phyloP scores from a whole-genome alignment of 768 basidiomycete genomes.

The Auriscalpium orientale region DNA sequence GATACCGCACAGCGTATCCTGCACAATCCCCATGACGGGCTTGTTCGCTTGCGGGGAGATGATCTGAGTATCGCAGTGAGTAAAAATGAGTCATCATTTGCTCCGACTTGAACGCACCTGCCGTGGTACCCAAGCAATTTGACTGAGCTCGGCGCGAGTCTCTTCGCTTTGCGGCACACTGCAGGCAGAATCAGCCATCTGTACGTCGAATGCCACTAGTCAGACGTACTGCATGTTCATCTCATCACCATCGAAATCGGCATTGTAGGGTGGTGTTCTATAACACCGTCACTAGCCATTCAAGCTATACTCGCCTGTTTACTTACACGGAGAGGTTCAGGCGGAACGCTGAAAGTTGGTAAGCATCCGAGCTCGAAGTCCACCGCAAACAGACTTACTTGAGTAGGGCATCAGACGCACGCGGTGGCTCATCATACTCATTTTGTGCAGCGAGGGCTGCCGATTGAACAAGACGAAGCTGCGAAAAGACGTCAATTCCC shows the following conservation, averaged over 20 bases:
- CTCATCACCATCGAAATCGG: constrained; percentile 99
- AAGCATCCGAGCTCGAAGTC: constrained; percentile 2
- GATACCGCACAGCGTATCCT: constrained; percentile 96
- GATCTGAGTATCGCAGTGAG: constrained; percentile 48
- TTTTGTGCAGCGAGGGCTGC: constrained; percentile 96
- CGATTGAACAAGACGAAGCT: constrained; percentile 96
- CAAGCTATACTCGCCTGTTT: constrained; percentile 14
- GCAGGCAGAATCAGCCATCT: constrained; percentile 8
- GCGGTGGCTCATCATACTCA: constrained; percentile 99
- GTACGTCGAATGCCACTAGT: neutral
- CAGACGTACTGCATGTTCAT: constrained; percentile 99
- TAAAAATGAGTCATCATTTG: neutral
- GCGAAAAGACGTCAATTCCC: neutral
- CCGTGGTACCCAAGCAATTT: constrained; percentile 97
- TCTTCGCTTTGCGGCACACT: constrained; percentile 98
- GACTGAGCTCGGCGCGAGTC: constrained; percentile 94
- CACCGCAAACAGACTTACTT: constrained; percentile 46
- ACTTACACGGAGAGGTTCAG: constrained; percentile 95
- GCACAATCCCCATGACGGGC: constrained; percentile 99
- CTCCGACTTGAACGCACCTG: constrained; percentile 46
- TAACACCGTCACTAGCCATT: constrained; percentile 20
- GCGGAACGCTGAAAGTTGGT: constrained; percentile 68
- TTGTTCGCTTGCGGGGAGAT: constrained; percentile 99
- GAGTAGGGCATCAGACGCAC: constrained; percentile 97
- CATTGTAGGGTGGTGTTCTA: constrained; percentile 95